Base-by-base conservation (phyloP, 1,139 yeast genomes). In the Scheffersomyces parashehatae region DNA sequence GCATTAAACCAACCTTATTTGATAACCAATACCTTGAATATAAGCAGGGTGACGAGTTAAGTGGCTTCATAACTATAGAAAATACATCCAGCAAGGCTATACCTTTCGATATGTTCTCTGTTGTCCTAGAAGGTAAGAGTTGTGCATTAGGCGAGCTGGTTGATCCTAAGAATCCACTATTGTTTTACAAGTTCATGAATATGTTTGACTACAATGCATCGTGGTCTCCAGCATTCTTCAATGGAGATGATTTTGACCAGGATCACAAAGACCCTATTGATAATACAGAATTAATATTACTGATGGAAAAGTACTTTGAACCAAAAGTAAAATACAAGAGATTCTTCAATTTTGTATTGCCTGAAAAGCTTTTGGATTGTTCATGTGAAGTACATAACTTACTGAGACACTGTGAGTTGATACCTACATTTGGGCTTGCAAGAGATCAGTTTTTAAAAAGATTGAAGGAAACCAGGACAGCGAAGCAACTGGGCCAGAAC, bases 71-170 rank as follows among this genome's bases (percentile, higher is more conserved):
- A 28, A 61, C 70, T 3, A 62, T 82, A 11, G 62, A 68, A 34
- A 82, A 82, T 55, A 61, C 56, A 11, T 63, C 81, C 0, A 34
- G 59, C 1, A 54, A 62, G 11, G 65, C 69, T 0, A 58, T 82
- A 3, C 74, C 74, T 8, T 82, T 81, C 52, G 82, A 81, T 50
- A 78, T 78, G 79, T 73, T 82, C 52, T 70, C 77, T 39, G 83
- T 82, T 10, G 76, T 83, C 1, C 60, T 82, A 30, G 86, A 82
- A 56, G 87, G 86, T 0, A 58, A 67, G 29, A 38, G 48, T 3
- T 45, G 51, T 3, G 52, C 51, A 8, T 39, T 41, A 35, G 50
- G 52, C 2, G 56, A 51, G 35, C 28, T 40, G 1, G 16, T 43
- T 8, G 51, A 52, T 12, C 34, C 43, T 11, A 51, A 48, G 37